Conservation (phyloP, 331 rosid genomes). For the Arachis monticola region DNA sequence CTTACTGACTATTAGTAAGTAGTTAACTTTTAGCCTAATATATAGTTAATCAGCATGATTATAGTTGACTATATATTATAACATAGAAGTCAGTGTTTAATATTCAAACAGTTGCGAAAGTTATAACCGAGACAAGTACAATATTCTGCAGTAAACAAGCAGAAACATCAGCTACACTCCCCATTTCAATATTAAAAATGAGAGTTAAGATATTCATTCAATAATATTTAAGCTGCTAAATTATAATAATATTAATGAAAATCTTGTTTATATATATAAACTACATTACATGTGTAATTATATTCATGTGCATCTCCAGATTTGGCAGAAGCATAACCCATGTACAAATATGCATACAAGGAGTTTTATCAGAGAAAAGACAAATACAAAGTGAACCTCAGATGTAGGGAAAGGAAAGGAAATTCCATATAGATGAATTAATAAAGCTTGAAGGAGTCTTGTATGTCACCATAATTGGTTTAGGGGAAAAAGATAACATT, state of each 20-base stretch:
- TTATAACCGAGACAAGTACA: background rate
- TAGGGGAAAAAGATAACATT: too few relatives aligned
- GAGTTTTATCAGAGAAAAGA: background rate
- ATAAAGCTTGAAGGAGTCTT: background rate
- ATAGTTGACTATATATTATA: background rate
- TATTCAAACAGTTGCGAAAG: background rate
- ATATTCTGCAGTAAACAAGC: conserved; percentile 10
- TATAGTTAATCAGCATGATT: background rate
- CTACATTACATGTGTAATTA: background rate
- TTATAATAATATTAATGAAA: too few relatives aligned
- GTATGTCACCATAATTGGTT: too few relatives aligned
- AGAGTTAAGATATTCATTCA: background rate
- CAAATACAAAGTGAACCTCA: background rate
- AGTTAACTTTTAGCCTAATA: background rate
- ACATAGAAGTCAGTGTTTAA: background rate
- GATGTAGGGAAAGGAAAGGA: conserved; percentile 11
- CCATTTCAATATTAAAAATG: background rate
- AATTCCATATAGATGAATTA: background rate
- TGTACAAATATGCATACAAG: background rate
- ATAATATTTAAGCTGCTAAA: too few relatives aligned
- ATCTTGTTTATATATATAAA: background rate
- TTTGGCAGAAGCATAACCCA: conserved; percentile 11
- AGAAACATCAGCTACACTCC: background rate
- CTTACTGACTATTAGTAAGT: conserved; percentile 28
- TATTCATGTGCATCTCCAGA: conserved; percentile 6